Evolutionary conservation across 345 rosid species (phyloP).

Genomic region (Combretum micranthum): DNA sequence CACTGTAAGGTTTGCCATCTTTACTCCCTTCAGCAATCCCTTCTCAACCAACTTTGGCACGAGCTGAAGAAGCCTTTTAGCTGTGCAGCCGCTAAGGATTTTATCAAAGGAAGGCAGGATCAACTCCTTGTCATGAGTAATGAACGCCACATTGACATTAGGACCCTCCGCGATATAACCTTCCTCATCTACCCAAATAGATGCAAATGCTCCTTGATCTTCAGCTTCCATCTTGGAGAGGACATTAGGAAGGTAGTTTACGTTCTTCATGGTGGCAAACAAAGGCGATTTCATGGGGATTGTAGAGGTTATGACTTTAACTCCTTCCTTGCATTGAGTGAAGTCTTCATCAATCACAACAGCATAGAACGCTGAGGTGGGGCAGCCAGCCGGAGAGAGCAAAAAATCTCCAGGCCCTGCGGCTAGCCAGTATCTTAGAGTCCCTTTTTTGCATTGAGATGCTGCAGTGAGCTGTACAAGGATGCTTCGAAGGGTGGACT

Average conservation of each 20-base stretch:
- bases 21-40: conserved; percentile 38
- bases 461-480: conserved; percentile 46
- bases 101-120: conserved; percentile 54
- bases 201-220: conserved; percentile 50
- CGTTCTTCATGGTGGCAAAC: conserved; percentile 54
- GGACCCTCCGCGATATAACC: conserved; percentile 66
- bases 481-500: conserved; percentile 50
- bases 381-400: conserved; percentile 55
- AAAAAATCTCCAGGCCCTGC: conserved; percentile 67
- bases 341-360: conserved; percentile 46
- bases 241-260: conserved; percentile 62
- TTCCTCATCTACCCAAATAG: conserved; percentile 58
- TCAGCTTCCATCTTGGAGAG: conserved; percentile 62
- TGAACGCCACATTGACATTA: conserved; percentile 56
- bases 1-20: conserved; percentile 27
- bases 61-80: conserved; percentile 55
- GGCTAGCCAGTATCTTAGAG: conserved; percentile 56
- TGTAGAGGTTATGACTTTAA: conserved; percentile 53
- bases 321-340: conserved; percentile 48
- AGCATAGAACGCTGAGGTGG: conserved; percentile 60
- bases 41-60: conserved; percentile 48
- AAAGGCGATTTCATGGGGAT: conserved; percentile 53
- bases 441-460: conserved; percentile 54
- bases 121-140: conserved; percentile 45
- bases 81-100: conserved; percentile 63